Conservation (phyloP, 352 stramenopile species). For the Globisporangium polare region DNA sequence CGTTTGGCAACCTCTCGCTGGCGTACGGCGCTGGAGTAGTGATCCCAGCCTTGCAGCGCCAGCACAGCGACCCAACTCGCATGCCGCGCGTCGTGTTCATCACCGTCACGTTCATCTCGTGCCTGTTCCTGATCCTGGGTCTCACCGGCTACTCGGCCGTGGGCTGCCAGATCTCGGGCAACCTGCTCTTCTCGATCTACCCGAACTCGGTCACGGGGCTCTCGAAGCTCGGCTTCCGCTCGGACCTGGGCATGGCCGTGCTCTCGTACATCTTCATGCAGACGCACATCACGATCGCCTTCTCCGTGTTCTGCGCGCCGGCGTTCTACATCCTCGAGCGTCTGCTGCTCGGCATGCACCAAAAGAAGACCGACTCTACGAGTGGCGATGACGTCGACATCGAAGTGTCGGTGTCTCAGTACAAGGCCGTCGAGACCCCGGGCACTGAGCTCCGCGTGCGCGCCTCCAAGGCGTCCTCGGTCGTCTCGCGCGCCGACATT, state of each 20-base stretch:
- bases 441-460: neutral
- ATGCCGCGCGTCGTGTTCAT: slow-evolving; percentile 34
- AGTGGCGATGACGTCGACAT: neutral
- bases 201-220: slow-evolving; percentile 14
- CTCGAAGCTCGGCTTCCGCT: slow-evolving; percentile 23
- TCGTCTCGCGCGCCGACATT: slow-evolving; percentile 16
- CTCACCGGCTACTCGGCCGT: slow-evolving; percentile 37
- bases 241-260: slow-evolving; percentile 22
- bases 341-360: slow-evolving; percentile 25
- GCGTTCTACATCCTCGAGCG: slow-evolving; percentile 27
- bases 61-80: slow-evolving; percentile 21
- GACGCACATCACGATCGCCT: slow-evolving; percentile 29
- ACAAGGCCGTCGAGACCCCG: slow-evolving; percentile 2
- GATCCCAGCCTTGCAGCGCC: slow-evolving; percentile 22
- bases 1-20: slow-evolving; percentile 27
- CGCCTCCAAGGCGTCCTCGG: slow-evolving; percentile 1
- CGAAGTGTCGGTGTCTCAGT: neutral
- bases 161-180: slow-evolving; percentile 52
- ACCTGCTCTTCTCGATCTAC: slow-evolving; percentile 12
- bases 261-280: slow-evolving; percentile 17
- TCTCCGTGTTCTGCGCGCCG: slow-evolving; percentile 22
- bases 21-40: slow-evolving; percentile 26
- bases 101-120: slow-evolving; percentile 40
- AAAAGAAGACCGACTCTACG: slow-evolving; percentile 5
- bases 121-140: slow-evolving; percentile 41